Evolutionary conservation across 441 rosid genomes (phyloP).

Genomic region (Croton setiger): DNA sequence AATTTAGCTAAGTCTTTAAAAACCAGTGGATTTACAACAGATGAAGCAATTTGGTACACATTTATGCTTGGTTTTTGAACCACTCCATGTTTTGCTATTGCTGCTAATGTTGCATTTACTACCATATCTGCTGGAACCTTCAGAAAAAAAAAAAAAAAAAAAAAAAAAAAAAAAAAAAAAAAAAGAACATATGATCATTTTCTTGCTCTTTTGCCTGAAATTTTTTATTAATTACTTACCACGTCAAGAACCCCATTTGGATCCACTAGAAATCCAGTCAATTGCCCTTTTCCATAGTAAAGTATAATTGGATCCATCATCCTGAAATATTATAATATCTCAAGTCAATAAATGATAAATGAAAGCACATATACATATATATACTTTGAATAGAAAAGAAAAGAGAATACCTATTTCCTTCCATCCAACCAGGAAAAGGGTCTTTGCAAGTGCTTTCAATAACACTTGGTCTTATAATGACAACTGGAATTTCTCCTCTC

Average conservation of each 20-base stretch:
- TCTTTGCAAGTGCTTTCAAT: constrained; percentile 87
- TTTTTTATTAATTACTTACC: constrained; percentile 32
- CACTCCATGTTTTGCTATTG: constrained; percentile 77
- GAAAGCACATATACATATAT: too few species aligned
- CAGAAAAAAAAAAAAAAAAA: neutral
- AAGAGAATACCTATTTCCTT: constrained; percentile 92
- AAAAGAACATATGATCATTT: neutral
- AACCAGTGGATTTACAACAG: constrained; percentile 73
- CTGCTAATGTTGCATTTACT: constrained; percentile 88
- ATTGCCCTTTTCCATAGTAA: constrained; percentile 91
- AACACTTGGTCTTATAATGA: constrained; percentile 80
- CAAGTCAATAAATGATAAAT: neutral
- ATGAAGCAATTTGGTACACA: constrained; percentile 89
- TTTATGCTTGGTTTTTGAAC: constrained; percentile 54
- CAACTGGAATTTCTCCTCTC: constrained; percentile 76
- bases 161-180: neutral
- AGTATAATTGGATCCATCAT: constrained; percentile 96
- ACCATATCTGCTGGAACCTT: constrained; percentile 96
- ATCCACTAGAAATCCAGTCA: constrained; percentile 74
- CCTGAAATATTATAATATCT: constrained; percentile 35
- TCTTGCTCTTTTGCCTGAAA: neutral
- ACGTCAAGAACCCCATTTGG: constrained; percentile 92
- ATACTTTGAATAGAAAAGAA: neutral
- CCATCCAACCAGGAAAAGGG: constrained; percentile 99
- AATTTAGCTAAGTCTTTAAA: constrained; percentile 63